Percentiles rank a stretch among this genome's conserved stretches.
Evolutionary conservation across 2,329 filamentous ascomycete species (phyloP).

Genomic region (Teratosphaeria gauchensis): DNA sequence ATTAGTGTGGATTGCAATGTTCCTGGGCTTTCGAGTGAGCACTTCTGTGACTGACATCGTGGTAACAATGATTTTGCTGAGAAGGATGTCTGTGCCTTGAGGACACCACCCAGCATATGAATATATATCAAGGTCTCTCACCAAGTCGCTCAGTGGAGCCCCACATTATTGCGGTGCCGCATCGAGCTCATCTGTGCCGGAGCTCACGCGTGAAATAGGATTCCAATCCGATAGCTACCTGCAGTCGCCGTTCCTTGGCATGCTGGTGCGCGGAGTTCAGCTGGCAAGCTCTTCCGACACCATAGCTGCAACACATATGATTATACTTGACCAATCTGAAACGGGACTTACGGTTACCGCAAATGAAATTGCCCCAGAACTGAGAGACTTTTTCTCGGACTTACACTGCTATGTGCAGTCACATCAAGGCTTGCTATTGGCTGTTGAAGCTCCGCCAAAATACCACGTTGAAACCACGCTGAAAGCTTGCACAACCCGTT

Average conservation of each 20-base stretch:
- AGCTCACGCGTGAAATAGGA: background rate
- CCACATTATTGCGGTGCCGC: background rate
- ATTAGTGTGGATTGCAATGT: conserved; percentile 24
- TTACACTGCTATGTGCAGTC: background rate
- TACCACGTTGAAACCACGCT: background rate
- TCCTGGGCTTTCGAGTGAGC: conserved; percentile 19
- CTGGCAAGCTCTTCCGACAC: too few relatives aligned
- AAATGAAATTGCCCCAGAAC: too few relatives aligned
- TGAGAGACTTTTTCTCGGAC: background rate
- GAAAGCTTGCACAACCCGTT: background rate
- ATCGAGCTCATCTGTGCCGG: background rate
- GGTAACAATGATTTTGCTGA: background rate
- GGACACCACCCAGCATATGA: background rate
- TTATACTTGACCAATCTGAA: too few relatives aligned
- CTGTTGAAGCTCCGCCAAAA: background rate
- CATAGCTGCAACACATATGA: too few relatives aligned
- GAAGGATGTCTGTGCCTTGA: too few relatives aligned
- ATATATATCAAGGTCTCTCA: background rate
- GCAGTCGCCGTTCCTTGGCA: background rate
- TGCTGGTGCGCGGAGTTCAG: background rate
- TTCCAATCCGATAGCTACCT: background rate
- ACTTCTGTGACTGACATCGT: conserved; percentile 7
- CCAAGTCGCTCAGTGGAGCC: background rate
- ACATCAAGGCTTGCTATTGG: background rate
- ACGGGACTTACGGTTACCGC: too few relatives aligned